Base-by-base conservation (phyloP, 805 yeast genomes). In the Blastobotrys parvus region DNA sequence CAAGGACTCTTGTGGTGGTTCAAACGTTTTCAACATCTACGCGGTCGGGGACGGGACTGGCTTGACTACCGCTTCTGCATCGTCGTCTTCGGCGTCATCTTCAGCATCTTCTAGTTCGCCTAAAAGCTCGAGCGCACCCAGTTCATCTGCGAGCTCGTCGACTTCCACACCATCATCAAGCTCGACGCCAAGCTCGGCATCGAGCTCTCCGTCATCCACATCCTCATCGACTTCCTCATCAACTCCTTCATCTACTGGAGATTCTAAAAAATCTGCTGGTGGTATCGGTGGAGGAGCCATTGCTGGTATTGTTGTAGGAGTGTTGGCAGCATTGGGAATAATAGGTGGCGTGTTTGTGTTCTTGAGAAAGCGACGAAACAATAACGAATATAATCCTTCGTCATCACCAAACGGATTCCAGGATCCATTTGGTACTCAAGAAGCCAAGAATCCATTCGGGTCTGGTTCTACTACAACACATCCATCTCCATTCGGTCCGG, bases 1-100 rank as follows among this genome's bases (percentile, higher is more conserved):
- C 7, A 35, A 51, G 2, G 82, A 80, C 43, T 63, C 48, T 7
- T 85, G 95, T 61, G 88, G 88, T 50, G 83, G 82, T 25, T 64
- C 71, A 18, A 52, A 58, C 22, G 71, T 56, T n/a, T 51, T 45
- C 30, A 29, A 50, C 57, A 34, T 63, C 62, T 38, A 41, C 42
- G 21, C 31, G 17, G 19, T 57, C 64, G 33, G 6, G 35, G 57
- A 37, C 27, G 38, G 44, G 11, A 59, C 69, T 8, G 37, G 33
- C 3, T n/a, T 49, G 7, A 34, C 58, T 15, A 23, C 50, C 4
- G 38, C 54, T 13, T 23, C 55, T 18, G 29, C 57, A 32, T 37
- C 55, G 16, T 45, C 58, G 11, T 32, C 50, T 21, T 17, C 53
- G 11, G 2, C 45, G 6, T 20, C 61, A 13, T 32, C 65, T 11